Evolutionary conservation across 768 basidiomycete genomes (phyloP).

Genomic region (Mycena vitilis): DNA sequence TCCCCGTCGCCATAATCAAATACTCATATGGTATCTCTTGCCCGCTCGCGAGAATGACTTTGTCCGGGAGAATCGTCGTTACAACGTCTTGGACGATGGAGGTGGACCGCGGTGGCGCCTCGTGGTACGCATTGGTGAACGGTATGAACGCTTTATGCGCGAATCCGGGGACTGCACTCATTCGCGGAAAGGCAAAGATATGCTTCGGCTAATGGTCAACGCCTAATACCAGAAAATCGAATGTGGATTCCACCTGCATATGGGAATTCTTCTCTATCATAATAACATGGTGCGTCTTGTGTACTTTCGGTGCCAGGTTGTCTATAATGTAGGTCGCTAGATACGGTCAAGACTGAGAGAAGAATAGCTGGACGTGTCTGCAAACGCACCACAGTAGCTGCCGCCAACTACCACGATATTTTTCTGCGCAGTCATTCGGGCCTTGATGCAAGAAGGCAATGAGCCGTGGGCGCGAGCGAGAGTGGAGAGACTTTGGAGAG

Average conservation of each 20-base stretch:
- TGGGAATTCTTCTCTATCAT: constrained; percentile 49
- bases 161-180: constrained; percentile 41
- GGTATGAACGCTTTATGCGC: constrained; percentile 50
- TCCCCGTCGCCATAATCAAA: constrained; percentile 50
- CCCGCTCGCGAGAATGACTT: constrained; percentile 36
- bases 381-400: constrained; percentile 44
- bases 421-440: constrained; percentile 7
- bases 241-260: constrained; percentile 37
- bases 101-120: constrained; percentile 37
- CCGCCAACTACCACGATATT: constrained; percentile 50
- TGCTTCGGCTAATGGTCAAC: constrained; percentile 26
- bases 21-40: constrained; percentile 46
- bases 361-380: not conserved
- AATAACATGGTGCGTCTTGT: constrained; percentile 41
- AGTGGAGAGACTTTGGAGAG: no score
- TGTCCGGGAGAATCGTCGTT: constrained; percentile 35
- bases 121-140: constrained; percentile 39
- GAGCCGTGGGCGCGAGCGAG: no score
- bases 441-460: no score
- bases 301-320: constrained; percentile 36
- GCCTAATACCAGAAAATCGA: not conserved
- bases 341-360: not conserved
- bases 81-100: constrained; percentile 36
- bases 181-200: constrained; percentile 50
- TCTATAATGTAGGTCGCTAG: constrained; percentile 36